phyloP scores from a whole-genome alignment of 2,329 filamentous ascomycete genomes.

The Mariannaea elegans region DNA sequence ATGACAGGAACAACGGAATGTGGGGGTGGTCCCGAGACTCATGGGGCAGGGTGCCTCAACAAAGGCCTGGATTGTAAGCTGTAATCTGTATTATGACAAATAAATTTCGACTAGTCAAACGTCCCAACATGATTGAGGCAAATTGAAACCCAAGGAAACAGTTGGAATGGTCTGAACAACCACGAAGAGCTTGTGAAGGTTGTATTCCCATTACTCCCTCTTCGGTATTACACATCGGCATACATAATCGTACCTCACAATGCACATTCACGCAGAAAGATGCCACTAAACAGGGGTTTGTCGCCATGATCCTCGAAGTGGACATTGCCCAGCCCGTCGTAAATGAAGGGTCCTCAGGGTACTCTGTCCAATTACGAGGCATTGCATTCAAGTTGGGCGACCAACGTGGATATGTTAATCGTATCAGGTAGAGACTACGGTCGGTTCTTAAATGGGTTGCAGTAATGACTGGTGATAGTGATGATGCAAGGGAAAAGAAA shows the following conservation, averaged over 20 bases:
- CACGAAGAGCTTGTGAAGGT: too few relatives aligned
- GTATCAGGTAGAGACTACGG: not conserved
- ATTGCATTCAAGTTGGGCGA: not conserved
- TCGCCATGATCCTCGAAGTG: not conserved
- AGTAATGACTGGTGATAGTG: constrained; percentile 5
- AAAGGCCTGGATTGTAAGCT: too few relatives aligned
- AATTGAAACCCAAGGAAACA: too few relatives aligned
- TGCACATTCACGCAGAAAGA: not conserved
- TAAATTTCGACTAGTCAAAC: too few relatives aligned
- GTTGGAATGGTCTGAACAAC: too few relatives aligned
- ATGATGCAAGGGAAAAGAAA: constrained; percentile 1
- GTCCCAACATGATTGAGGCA: too few relatives aligned
- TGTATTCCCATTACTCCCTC: too few relatives aligned
- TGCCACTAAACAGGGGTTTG: not conserved
- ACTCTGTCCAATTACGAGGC: not conserved
- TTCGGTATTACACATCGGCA: not conserved
- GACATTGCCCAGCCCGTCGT: not conserved
- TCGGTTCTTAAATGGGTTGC: not conserved
- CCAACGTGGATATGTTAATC: not conserved
- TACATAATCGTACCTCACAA: not conserved
- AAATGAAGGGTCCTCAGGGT: not conserved
- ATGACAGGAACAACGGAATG: constrained; percentile 8
- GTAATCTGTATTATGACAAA: not conserved
- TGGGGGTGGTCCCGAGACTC: not conserved
- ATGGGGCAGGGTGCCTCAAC: too few relatives aligned